Evolutionary conservation across 179 eudicot species (phyloP), one percentile per base, ranked within the genome.

Genomic region (Silene vulgaris): DNA sequence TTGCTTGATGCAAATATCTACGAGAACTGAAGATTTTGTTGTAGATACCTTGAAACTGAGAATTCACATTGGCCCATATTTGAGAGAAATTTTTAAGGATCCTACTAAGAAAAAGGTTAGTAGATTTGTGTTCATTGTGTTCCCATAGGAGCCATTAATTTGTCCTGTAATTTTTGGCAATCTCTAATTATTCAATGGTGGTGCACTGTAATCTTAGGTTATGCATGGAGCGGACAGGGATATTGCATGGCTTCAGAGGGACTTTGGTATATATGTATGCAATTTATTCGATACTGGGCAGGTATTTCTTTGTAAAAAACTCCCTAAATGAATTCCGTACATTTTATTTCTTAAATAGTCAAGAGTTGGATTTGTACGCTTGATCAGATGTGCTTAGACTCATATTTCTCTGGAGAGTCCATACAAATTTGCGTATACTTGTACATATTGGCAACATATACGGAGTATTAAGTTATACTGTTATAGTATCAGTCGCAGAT

Each of bases 1-100:
- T 73, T 95, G 97, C 82, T 81, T 95, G 84, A 95, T 95, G 99
- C 99, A 95, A 87, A 88, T 95, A 79, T 95, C 99, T 69, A 95
- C 97, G 12, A 85, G 99, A 82, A 85, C 92, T 9, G 99, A 92
- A 83, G 99, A 95, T 86, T 95, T 95, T 84, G 82, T 92, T 59
- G 88, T 95, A 40, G 99, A 95, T 78, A 95, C 99, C 11, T 86
- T 95, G 72, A 92, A 90, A 82, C 87, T 95, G 48, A 90, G 91
- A 64, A 82, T 89, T 78, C 96, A 95, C 68, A 76, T 95, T 69
- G 99, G 99, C 65, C 99, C 97, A 69, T 84, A 92, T 82, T 78
- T 95, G 19, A 90, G 99, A 75, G 99, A 95, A 81, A 79, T 92
- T 56, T 95, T 95, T 77, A 95, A 92, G 81, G 97, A 95, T 64